Conservation (phyloP, 192 early-diverging fungal species). For the Gaertneriomyces sp. region DNA sequence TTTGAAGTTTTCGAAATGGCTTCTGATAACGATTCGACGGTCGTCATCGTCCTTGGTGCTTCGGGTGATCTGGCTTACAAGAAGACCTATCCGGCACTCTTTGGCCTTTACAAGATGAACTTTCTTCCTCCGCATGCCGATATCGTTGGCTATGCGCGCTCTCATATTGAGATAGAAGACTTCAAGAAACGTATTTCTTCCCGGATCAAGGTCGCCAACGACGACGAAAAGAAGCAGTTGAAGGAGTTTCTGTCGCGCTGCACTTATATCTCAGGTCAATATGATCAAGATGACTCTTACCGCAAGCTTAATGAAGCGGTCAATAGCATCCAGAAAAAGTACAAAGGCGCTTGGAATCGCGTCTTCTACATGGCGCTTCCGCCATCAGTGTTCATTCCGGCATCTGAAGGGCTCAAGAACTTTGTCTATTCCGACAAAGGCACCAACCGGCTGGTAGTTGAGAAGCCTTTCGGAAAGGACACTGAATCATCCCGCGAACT, state of each 20-base stretch:
- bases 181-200: conserved; percentile 71
- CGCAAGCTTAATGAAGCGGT: conserved; percentile 61
- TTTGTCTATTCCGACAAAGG: conserved; percentile 63
- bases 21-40: conserved; percentile 30
- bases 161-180: conserved; percentile 66
- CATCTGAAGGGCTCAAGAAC: conserved; percentile 67
- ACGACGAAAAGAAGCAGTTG: conserved; percentile 55
- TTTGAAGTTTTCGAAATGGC: conserved; percentile 23
- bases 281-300: conserved; percentile 75
- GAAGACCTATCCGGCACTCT: conserved; percentile 96
- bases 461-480: conserved; percentile 98
- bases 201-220: conserved; percentile 63
- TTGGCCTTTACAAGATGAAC: conserved; percentile 82
- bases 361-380: conserved; percentile 96
- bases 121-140: conserved; percentile 70
- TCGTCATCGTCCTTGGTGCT: conserved; percentile 34
- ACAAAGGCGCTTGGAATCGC: conserved; percentile 55
- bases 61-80: conserved; percentile 89
- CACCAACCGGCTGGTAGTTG: conserved; percentile 85
- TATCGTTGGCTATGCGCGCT: conserved; percentile 93
- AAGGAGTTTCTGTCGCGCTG: conserved; percentile 64
- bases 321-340: conserved; percentile 51
- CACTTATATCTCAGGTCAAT: conserved; percentile 78
- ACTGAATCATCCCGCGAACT: conserved; percentile 76
- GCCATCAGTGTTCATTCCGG: conserved; percentile 89